Percentiles rank a stretch among this genome's conserved stretches.
phyloP scores from a whole-genome alignment of 352 stramenopile species.

The Pythium folliculosum region DNA sequence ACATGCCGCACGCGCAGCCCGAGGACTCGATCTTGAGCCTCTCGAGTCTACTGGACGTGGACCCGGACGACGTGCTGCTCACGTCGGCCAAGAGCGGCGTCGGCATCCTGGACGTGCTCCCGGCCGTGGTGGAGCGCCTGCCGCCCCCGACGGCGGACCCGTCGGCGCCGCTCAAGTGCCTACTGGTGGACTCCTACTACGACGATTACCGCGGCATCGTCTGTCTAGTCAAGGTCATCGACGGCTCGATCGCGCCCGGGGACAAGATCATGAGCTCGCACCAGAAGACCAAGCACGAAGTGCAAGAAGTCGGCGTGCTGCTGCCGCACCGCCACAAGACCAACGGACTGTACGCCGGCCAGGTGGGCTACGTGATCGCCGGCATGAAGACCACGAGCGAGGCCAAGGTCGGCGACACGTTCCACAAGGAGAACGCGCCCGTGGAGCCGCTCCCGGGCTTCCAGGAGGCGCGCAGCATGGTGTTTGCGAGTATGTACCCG shows the following conservation, averaged over 20 bases:
- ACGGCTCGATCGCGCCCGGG: constrained; percentile 88
- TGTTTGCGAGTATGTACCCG: constrained; percentile 99
- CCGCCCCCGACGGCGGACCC: constrained; percentile 62
- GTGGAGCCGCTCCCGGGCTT: constrained; percentile 77
- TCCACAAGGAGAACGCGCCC: constrained; percentile 65
- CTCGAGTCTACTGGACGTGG: constrained; percentile 82
- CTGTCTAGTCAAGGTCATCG: constrained; percentile 94
- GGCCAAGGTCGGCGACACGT: constrained; percentile 92
- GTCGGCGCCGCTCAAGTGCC: constrained; percentile 79
- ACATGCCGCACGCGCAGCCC: constrained; percentile 96
- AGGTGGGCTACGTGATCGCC: constrained; percentile 98
- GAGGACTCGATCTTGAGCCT: constrained; percentile 85
- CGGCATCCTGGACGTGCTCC: constrained; percentile 85
- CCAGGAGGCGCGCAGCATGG: constrained; percentile 92
- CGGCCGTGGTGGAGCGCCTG: constrained; percentile 79
- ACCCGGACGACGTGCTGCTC: constrained; percentile 94
- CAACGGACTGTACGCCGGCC: constrained; percentile 79
- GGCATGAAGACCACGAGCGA: constrained; percentile 97
- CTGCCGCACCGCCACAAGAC: constrained; percentile 85
- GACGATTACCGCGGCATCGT: constrained; percentile 95
- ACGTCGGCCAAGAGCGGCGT: constrained; percentile 95
- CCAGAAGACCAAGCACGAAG: constrained; percentile 89
- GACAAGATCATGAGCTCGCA: constrained; percentile 79
- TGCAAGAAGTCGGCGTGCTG: constrained; percentile 96
- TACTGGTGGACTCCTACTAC: constrained; percentile 98